Evolutionary conservation across 1,139 yeast genomes (phyloP), one percentile per base, ranked within the genome.

Genomic region (Zygotorulaspora mrakii): DNA sequence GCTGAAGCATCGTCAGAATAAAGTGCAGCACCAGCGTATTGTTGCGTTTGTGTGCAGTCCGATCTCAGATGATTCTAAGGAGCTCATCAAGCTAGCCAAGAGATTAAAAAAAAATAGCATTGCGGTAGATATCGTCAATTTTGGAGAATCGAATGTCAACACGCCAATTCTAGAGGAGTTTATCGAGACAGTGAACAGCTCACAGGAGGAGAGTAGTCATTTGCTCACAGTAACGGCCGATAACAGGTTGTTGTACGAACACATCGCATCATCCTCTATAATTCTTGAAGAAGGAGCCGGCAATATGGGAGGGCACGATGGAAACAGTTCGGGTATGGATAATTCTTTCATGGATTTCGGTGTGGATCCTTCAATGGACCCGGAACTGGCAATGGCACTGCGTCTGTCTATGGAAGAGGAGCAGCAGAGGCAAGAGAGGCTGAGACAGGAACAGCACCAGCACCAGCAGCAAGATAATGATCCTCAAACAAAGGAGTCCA

Each of bases 311-410:
- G 65, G 61, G 9, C 61, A 60, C 16, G 69, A 71, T 31, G 75
- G 70, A 17, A 70, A 70, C 8, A 72, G 69, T 10, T 67, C 67
- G 29, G 75, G 69, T 22, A 73, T 70, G 27, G 73, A 70, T 29
- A 76, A 70, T 35, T 73, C 68, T 37, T 68, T 69, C 43, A 72
- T 71, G 61, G 82, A 76, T 49, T 74, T 77, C 51, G 81, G 85
- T 36, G 76, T 82, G 27, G 97, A 91, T 64, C 94, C 96, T 20
- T 80, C 82, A 51, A 85, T 86, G 79, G 99, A 91, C 56, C 98
- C 98, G 17, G 98, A 94, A 64, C 77, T 91, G 59, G 98, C 97
- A 1, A 74, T 91, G 70, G 98, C 97, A 0, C 76, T 91, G 37
- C 66, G 70, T 52, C 41, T 67, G 37, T 67, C 71, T 0, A 54